Conservation (phyloP, 805 yeast genomes). For the Myxozyma melibiosi region DNA sequence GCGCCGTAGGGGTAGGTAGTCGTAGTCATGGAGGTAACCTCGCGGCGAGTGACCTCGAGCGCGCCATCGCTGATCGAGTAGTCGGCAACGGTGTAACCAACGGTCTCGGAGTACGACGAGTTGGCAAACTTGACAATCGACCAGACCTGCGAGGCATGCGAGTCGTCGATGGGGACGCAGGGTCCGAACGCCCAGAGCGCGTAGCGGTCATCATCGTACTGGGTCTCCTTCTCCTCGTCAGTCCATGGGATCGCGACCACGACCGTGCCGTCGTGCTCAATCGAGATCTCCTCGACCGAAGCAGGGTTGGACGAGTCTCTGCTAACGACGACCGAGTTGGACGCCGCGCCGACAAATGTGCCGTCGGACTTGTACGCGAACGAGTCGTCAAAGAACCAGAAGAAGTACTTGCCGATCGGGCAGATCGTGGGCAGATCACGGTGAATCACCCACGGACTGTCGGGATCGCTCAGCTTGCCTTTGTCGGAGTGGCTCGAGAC, state of each 20-base stretch:
- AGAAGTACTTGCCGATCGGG: slow-evolving; percentile 20
- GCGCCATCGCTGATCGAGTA: slow-evolving; percentile 9
- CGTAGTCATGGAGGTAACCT: not conserved
- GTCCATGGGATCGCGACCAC: slow-evolving; percentile 28
- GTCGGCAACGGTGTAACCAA: slow-evolving; percentile 19
- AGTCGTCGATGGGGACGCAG: slow-evolving; percentile 22
- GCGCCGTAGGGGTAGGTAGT: slow-evolving; percentile 20
- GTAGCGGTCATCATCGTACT: slow-evolving; percentile 17
- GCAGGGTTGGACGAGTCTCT: slow-evolving; percentile 1
- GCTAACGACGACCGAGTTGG: slow-evolving; percentile 24
- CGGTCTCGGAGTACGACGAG: not conserved
- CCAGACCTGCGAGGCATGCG: slow-evolving; percentile 24
- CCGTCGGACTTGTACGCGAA: slow-evolving; percentile 18
- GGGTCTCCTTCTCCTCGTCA: slow-evolving; percentile 10
- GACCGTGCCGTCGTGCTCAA: slow-evolving; percentile 15
- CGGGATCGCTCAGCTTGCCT: slow-evolving; percentile 13
- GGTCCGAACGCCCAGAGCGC: slow-evolving; percentile 27
- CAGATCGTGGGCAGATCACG: slow-evolving; percentile 25
- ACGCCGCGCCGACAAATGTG: slow-evolving; percentile 24
- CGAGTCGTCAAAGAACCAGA: slow-evolving; percentile 33
- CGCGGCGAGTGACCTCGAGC: slow-evolving; percentile 13
- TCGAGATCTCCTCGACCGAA: slow-evolving; percentile 16
- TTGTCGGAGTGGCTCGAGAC: slow-evolving; percentile 13
- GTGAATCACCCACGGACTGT: slow-evolving; percentile 16
- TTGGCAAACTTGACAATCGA: slow-evolving; percentile 17